Evolutionary conservation across 2,329 filamentous ascomycete species (phyloP), one percentile per base, ranked within the genome.

Genomic region (Tetracladium maxilliforme): DNA sequence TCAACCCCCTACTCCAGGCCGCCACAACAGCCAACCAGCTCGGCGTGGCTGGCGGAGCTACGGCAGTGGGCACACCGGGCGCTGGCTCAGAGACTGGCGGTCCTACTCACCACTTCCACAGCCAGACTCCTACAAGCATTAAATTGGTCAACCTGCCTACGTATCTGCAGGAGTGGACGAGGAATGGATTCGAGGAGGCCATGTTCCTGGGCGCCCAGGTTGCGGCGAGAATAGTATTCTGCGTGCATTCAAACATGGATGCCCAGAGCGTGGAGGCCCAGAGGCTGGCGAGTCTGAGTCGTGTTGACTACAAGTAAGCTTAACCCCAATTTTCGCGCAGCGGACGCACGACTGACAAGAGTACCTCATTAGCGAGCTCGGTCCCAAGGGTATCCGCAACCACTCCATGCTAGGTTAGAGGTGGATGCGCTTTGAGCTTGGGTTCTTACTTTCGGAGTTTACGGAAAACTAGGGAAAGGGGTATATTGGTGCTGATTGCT

Each of bases 1-100:
- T 93, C 22, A 94, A 95, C 46, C 86, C 87, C 10, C 74, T 95
- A 4, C 68, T 95, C 5, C 79, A 92, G 31, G 87, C 87, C 5
- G 90, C 90, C 3, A 93, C 87, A 1, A 84, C 79, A 4, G 75
- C 73, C 6, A n/a, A n/a, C n/a, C n/a, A n/a, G n/a, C n/a, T n/a
- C n/a, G n/a, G n/a, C n/a, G n/a, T n/a, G n/a, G 39, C 39, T 4
- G 43, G 44, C 20, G 39, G 42, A 6, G 36, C 36, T 6, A 15
- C 38, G 44, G 26, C 42, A 35, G 14, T 31, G 28, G 17, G 26
- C 35, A 9, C n/a, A 37, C 35, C 25, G 38, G 21, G 16, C 27
- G 10, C 44, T 38, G 39, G 52, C 30, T 38, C 45, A 23, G 27
- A 31, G n/a, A n/a, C n/a, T n/a, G n/a, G n/a, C n/a, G n/a, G n/a